Evolutionary conservation across 306 rosid species (phyloP).

Genomic region (Sechiopsis laciniata): DNA sequence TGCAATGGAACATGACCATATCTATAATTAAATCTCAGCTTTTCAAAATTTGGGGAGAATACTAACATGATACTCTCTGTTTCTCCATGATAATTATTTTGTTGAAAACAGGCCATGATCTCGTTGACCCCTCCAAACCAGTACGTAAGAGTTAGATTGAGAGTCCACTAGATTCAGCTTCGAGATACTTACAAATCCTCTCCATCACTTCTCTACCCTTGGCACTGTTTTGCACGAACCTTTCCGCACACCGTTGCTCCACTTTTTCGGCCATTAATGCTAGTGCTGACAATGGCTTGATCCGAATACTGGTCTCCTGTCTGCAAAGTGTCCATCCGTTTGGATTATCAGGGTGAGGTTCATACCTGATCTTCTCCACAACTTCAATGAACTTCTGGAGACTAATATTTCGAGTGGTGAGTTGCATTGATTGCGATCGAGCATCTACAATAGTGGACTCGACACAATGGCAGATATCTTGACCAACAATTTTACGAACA

Average conservation of each 20-base stretch:
- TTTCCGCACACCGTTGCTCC: conserved; percentile 78
- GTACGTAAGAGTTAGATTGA: conserved; percentile 33
- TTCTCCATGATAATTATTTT: conserved; percentile 16
- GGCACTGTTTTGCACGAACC: conserved; percentile 69
- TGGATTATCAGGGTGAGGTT: conserved; percentile 28
- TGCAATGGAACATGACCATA: neutral
- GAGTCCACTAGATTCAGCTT: conserved; percentile 59
- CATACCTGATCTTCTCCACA: conserved; percentile 26
- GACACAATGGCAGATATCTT: conserved; percentile 70
- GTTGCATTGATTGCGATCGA: conserved; percentile 25
- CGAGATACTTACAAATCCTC: conserved; percentile 83
- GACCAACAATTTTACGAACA: conserved; percentile 59
- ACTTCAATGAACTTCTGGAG: conserved; percentile 25
- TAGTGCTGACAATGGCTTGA: conserved; percentile 76
- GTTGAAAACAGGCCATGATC: conserved; percentile 19
- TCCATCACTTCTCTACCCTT: conserved; percentile 95
- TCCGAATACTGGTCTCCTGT: conserved; percentile 67
- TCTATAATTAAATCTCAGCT: conserved; percentile 1
- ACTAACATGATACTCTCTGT: neutral
- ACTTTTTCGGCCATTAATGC: conserved; percentile 87
- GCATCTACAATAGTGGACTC: conserved; percentile 22
- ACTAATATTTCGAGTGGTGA: conserved; percentile 25
- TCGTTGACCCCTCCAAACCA: neutral
- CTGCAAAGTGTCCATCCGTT: conserved; percentile 64
- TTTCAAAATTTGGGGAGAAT: conserved; percentile 8